Evolutionary conservation across 768 basidiomycete genomes (phyloP).

Genomic region (Suillus lakei): DNA sequence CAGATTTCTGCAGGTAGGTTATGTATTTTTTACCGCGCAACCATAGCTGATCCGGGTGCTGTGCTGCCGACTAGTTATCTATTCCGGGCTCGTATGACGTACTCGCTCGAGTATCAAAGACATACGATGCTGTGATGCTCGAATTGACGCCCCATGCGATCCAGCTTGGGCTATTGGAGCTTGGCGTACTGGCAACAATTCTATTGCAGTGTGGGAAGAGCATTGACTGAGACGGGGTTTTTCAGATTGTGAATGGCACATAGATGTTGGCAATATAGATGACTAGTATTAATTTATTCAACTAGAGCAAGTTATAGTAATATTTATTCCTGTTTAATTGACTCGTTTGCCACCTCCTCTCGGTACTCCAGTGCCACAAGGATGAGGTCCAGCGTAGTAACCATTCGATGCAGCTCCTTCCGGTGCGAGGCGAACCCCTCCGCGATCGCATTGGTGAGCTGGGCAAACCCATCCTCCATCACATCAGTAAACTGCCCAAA

Average conservation of each 20-base stretch:
- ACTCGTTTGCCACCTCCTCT: not conserved
- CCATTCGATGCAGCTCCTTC: not conserved
- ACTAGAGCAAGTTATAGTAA: not conserved
- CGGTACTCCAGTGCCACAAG: not conserved
- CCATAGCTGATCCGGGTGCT: conserved; percentile 3
- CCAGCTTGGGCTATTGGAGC: conserved; percentile 57
- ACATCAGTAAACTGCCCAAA: not conserved
- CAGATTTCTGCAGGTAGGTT: conserved; percentile 56
- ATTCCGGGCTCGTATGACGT: conserved; percentile 43
- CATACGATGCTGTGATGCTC: conserved; percentile 49
- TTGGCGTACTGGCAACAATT: conserved; percentile 53
- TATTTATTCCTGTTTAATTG: conserved; percentile 2
- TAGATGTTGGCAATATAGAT: not conserved
- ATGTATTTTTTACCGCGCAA: conserved; percentile 2
- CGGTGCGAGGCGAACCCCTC: not conserved
- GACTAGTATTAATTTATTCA: conserved; percentile 1
- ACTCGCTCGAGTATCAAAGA: conserved; percentile 55
- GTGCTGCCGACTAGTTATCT: conserved; percentile 47
- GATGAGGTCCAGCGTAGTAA: not conserved
- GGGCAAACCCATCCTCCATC: not conserved
- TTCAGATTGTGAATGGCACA: not conserved
- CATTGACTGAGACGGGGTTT: conserved; percentile 49
- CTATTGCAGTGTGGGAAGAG: conserved; percentile 65
- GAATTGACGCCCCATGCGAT: conserved; percentile 62
- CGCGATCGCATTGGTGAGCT: not conserved